Conservation (phyloP, 306 rosid genomes). For the Cicer yamashitae region DNA sequence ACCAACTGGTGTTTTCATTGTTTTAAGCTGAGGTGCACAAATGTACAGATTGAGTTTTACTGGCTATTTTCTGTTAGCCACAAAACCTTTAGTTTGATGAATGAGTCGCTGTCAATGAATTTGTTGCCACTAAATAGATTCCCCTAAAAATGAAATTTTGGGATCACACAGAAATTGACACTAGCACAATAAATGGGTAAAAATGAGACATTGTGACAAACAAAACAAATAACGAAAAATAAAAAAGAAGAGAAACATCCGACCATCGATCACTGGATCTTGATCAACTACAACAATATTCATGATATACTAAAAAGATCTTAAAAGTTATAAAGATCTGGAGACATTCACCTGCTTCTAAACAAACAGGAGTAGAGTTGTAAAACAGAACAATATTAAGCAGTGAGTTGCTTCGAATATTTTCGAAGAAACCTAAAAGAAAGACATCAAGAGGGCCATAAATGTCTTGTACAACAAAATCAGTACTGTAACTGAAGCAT, state of each 20-base stretch:
- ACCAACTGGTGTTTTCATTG: not conserved
- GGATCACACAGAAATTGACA: not conserved
- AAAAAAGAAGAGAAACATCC: not conserved
- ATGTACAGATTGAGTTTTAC: not conserved
- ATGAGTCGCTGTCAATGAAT: not conserved
- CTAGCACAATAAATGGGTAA: not conserved
- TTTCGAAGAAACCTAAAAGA: conserved; percentile 2
- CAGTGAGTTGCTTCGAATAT: conserved; percentile 17
- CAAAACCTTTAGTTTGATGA: not conserved
- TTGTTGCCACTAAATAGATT: not conserved
- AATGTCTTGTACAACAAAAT: conserved; percentile 7
- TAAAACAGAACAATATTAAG: conserved; percentile 12
- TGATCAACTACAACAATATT: conserved; percentile 21
- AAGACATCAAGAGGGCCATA: conserved; percentile 1
- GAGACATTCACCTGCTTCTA: conserved; percentile 23
- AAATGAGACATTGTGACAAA: not conserved
- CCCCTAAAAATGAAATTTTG: conserved; percentile 7
- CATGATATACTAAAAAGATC: not conserved
- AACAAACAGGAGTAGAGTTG: conserved; percentile 4
- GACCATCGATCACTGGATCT: conserved; percentile 3
- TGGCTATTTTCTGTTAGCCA: not conserved
- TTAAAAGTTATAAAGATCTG: conserved; percentile 2
- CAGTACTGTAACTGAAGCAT: not conserved
- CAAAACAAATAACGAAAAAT: not conserved
- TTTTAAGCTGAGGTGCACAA: not conserved